Conservation (phyloP, 148 eudicot genomes). For the Drosera capensis region DNA sequence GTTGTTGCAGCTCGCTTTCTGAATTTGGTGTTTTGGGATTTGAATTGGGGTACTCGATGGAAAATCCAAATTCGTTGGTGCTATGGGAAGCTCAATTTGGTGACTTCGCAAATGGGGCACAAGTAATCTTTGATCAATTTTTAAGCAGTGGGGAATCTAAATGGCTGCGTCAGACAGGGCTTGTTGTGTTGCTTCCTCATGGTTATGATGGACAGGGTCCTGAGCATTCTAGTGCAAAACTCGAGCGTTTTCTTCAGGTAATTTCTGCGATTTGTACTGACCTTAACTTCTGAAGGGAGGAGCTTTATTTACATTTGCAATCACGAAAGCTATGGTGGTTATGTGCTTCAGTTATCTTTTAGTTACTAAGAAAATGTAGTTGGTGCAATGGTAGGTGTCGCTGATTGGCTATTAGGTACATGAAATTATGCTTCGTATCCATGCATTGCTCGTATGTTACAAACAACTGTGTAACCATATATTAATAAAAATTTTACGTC, state of each 20-base stretch:
- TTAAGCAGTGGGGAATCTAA: slow-evolving; percentile 93
- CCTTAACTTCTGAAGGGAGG: too few species aligned
- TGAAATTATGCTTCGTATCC: too few species aligned
- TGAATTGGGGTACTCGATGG: slow-evolving; percentile 97
- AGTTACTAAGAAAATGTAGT: too few species aligned
- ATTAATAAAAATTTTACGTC: too few species aligned
- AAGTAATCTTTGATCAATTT: slow-evolving; percentile 91
- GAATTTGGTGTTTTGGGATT: slow-evolving; percentile 96
- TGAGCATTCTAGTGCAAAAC: slow-evolving; percentile 89
- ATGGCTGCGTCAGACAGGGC: slow-evolving; percentile 86
- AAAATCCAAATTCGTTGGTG: slow-evolving; percentile 89
- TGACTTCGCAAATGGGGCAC: slow-evolving; percentile 91
- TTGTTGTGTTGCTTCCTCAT: slow-evolving; percentile 86
- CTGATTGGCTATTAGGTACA: too few species aligned
- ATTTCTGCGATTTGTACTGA: not conserved
- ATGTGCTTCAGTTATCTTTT: too few species aligned
- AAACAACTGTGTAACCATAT: too few species aligned
- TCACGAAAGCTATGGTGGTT: too few species aligned
- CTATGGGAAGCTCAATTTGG: slow-evolving; percentile 99
- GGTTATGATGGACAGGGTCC: slow-evolving; percentile 99
- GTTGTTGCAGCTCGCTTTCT: slow-evolving; percentile 68
- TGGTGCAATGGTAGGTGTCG: too few species aligned
- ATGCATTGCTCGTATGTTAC: too few species aligned
- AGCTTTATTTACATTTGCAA: too few species aligned
- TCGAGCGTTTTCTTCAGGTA: slow-evolving; percentile 98